These are phyloP conservation scores for Lomentospora prolificans DNA, from an alignment of 2,329 filamentous ascomycete species.

Conservation along the genomic window DNA sequence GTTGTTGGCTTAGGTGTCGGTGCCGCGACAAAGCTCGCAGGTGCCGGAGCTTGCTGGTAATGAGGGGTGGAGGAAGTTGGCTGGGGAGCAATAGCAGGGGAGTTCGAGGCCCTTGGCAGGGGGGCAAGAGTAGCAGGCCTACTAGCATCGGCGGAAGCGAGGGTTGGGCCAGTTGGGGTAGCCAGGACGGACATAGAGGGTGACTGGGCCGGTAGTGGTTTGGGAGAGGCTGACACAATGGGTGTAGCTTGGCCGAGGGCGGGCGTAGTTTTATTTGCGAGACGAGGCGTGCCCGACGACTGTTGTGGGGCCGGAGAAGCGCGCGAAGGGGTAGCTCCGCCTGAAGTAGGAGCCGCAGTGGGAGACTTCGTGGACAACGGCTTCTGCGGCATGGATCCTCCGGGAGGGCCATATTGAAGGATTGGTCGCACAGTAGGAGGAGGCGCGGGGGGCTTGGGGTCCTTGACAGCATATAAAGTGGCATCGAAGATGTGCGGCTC, in stretches of 20 bases:
- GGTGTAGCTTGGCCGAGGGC: conserved; percentile 10
- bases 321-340: conserved; percentile 10
- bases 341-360: conserved; percentile 13
- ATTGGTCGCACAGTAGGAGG: conserved; percentile 38
- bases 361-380: conserved; percentile 12
- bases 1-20: conserved; percentile 10
- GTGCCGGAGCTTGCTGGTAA: conserved; percentile 9
- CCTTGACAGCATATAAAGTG: conserved; percentile 62
- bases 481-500: conserved; percentile 75
- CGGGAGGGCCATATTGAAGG: conserved; percentile 56
- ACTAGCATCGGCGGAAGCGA: not conserved
- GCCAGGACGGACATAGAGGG: not conserved
- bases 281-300: conserved; percentile 9
- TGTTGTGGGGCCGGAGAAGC: conserved; percentile 11
- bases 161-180: not conserved
- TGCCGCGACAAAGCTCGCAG: not conserved
- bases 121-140: not conserved
- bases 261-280: conserved; percentile 12
- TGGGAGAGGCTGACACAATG: conserved; percentile 17
- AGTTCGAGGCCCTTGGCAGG: not conserved
- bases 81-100: conserved; percentile 7
- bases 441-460: conserved; percentile 23
- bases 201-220: conserved; percentile 9
- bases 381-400: conserved; percentile 27
- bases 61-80: conserved; percentile 2